Percentiles rank a stretch among this genome's conserved stretches.
Evolutionary conservation across 2,329 filamentous ascomycete genomes (phyloP).

Genomic region (Trichophyton verrucosum): DNA sequence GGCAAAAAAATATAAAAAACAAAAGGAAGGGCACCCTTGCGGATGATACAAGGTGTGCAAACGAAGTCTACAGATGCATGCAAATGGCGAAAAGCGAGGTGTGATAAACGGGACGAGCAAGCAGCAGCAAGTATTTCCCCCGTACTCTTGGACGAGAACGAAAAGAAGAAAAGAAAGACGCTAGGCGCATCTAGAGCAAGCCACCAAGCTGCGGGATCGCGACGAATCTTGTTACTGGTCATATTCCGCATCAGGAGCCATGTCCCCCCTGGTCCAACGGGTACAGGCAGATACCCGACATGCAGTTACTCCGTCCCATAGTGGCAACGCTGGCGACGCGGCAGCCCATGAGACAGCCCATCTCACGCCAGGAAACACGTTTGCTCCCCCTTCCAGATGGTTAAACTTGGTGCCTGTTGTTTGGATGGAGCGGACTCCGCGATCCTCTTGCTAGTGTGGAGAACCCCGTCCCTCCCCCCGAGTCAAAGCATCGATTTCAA

Average conservation of each 20-base stretch:
- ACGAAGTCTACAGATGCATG: background rate
- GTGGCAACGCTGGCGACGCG: background rate
- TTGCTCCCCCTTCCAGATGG: background rate
- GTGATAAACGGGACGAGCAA: background rate
- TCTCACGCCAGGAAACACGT: background rate
- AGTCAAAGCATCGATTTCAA: constrained; percentile 1
- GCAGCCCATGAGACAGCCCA: background rate
- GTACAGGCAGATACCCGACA: constrained; percentile 2
- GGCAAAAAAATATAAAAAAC: background rate
- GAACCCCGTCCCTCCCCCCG: background rate
- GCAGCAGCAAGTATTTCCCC: background rate
- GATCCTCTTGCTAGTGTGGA: background rate
- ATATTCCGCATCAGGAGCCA: background rate
- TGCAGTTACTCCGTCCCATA: background rate
- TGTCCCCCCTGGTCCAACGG: background rate
- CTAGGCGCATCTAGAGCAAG: constrained; percentile 4
- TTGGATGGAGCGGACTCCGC: background rate
- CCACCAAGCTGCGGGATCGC: constrained; percentile 2
- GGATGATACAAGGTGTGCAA: too few relatives aligned
- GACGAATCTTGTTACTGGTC: constrained; percentile 2
- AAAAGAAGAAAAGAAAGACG: background rate
- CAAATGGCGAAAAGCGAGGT: background rate
- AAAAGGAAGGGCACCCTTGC: too few relatives aligned
- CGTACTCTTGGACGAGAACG: background rate
- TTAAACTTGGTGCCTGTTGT: background rate